Evolutionary conservation across 1,139 yeast species (phyloP), one percentile per base, ranked within the genome.

Genomic region (Pichia sp.): DNA sequence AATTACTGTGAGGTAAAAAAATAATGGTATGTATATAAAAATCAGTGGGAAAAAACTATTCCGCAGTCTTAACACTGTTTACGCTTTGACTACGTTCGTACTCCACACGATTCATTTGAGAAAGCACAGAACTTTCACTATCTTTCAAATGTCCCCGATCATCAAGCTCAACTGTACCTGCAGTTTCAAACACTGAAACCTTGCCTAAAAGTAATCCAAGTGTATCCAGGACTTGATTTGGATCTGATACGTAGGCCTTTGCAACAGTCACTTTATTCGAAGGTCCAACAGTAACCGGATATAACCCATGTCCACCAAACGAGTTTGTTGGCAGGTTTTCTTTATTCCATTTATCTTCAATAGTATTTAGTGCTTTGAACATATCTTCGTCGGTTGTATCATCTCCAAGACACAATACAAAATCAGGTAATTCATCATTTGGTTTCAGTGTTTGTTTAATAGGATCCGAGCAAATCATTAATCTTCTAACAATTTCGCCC

Each of bases 341-440:
- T 8, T 58, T 43, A 2, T 28, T 48, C 69, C 83, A 84, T 36
- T 70, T 68, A 2, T 67, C 64, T 59, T 84, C 90, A 58, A 85
- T 79, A 5, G 72, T 73, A 55, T 81, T 77, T 60, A 93, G 72
- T 29, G 93, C 84, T 55, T 74, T 76, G 69, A 93, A 93, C 99
- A 93, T 93, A 66, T 93, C 99, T 68, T 93, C 99, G 68, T 93
- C 99, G 0, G 99, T 95, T 50, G 85, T 77, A 67, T 93, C 99
- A 68, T 93, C 99, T 47, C 99, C 99, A 46, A 89, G 73, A 71
- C 98, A 93, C 52, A 91, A 70, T 48, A 87, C 80, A 64, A 95
- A 93, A 63, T 87, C 96, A 0, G 96, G 93, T 48, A 81, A 73
- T 48, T 78, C 74, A 3, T 75, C 77, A 30, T 70, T 67, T 0